Evolutionary conservation across 164 flowering plant genomes (phyloP), one percentile per base, ranked within the genome.

Genomic region (Chimonanthus salicifolius): DNA sequence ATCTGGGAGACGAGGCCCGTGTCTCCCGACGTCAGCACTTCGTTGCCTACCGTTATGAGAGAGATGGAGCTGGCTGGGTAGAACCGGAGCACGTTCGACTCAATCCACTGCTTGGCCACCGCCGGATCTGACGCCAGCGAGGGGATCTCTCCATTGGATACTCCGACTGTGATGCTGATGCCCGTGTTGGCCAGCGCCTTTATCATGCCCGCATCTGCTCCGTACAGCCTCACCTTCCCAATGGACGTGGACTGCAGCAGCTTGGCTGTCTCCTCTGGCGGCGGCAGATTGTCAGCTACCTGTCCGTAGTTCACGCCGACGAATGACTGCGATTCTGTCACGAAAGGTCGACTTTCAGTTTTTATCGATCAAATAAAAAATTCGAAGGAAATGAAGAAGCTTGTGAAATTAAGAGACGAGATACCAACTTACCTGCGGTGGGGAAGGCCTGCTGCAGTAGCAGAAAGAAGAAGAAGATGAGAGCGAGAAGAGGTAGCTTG

Each of bases 231-330:
- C 70, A 92, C 89, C 76, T 90, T 92, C 60, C 81, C 77, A 60
- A 94, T 86, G 8, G 87, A 49, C n/a, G 94, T 92, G 10, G 93
- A 84, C 66, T 87, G 83, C 21, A 94, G 85, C 0, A 94, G 97
- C 79, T 85, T 90, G 3, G 82, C 93, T 1, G 94, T 88, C 50
- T 80, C 85, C 4, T 84, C 74, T 47, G 96, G 92, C 2, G 97
- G 85, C 8, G 98, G 98, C n/a, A 94, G 92, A 71, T 94, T 89
- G 83, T 94, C 87, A 20, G 94, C 98, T 18, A 92, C 90, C 77
- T 89, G 86, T 45, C 98, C 98, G 70, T 94, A 94, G 79, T 92
- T 92, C 7, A 94, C 77, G 0, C 97, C 98, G 62, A 94, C 80
- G 78, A 85, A 94, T 7, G 98, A 80, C 66, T 94, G 78, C 3